phyloP scores from a whole-genome alignment of 805 yeast species.

The Metschnikowia chrysomelidarum region DNA sequence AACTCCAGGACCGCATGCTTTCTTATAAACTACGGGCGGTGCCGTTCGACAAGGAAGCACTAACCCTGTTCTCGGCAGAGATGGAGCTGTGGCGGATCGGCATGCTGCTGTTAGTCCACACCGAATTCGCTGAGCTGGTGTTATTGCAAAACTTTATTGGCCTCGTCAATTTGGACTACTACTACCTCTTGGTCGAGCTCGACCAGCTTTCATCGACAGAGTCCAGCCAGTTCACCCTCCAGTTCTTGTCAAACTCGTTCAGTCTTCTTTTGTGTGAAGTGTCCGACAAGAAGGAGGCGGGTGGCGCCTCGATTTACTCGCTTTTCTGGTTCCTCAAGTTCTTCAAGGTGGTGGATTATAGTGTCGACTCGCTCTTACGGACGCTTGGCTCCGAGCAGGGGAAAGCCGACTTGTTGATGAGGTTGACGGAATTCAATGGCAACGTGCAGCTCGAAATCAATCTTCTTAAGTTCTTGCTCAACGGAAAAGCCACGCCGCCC shows the following conservation, averaged over 20 bases:
- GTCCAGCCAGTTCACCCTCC: constrained; percentile 40
- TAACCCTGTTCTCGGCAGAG: constrained; percentile 26
- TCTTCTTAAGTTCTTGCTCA: constrained; percentile 27
- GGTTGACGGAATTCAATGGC: constrained; percentile 32
- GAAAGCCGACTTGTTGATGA: constrained; percentile 20
- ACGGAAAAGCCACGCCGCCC: constrained; percentile 11
- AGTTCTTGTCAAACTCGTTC: constrained; percentile 40
- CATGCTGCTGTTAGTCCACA: constrained; percentile 28
- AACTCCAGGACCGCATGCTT: constrained; percentile 27
- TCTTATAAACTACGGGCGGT: constrained; percentile 17
- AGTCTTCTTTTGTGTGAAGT: constrained; percentile 28
- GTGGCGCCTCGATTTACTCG: constrained; percentile 20
- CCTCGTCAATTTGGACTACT: constrained; percentile 36
- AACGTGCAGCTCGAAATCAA: constrained; percentile 34
- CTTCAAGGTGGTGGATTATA: constrained; percentile 36
- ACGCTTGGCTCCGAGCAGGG: constrained; percentile 15
- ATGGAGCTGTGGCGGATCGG: constrained; percentile 39
- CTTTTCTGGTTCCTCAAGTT: constrained; percentile 36
- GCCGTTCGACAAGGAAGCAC: constrained; percentile 7
- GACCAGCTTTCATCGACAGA: constrained; percentile 40
- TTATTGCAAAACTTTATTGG: constrained; percentile 34
- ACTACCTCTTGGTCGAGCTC: constrained; percentile 38
- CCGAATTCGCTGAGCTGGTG: constrained; percentile 25
- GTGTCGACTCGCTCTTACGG: constrained; percentile 22
- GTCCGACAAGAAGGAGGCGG: constrained; percentile 16